Evolutionary conservation across 2,329 filamentous ascomycete genomes (phyloP), one percentile per base, ranked within the genome.

Genomic region (Pestalotiopsis sp.): DNA sequence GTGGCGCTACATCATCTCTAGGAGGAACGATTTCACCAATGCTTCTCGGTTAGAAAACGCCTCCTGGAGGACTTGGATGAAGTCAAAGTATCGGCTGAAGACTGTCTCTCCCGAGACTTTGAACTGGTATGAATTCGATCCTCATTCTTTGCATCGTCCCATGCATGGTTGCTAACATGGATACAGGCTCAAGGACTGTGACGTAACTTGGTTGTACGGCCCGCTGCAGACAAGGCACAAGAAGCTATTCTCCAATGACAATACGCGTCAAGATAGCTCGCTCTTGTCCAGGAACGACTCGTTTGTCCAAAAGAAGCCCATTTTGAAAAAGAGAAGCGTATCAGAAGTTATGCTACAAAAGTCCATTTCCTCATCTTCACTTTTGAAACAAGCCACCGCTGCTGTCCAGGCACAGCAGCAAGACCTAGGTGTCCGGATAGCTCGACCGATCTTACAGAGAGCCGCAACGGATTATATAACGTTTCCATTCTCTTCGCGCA

Each of bases 131-230:
- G 90, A 85, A 52, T 27, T 13, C 6, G 67, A 55, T 36, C 64
- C 11, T 36, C 20, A 68, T 14, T 20, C 52, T 23, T 49, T 31
- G 31, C 11, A 64, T 57, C 61, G 11, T 9, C 7, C 52, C 23
- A 63, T 62, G 68, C 63, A 64, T 36, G 60, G 25, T 69, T 72
- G 69, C 76, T 82, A 75, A 84, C 75, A 58, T 55, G 61, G 41
- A 69, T 20, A 61, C 75, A 97, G 94, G 95, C 86, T 98, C 69
- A 99, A 98, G 79, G 96, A 98, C 75, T 96, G 93, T 79, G 95
- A 99, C 80, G 94, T 98, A 39, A 98, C 95, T 60, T 99, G 95
- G 96, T 85, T 99, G 1, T 99, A 98, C 76, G 96, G 96, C 0
- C 96, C 96, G 13, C 81, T 98, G 63, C 95, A 97, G 78, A 92